phyloP scores from a whole-genome alignment of 2,329 filamentous ascomycete species.

The Arthrobotrys conoides region DNA sequence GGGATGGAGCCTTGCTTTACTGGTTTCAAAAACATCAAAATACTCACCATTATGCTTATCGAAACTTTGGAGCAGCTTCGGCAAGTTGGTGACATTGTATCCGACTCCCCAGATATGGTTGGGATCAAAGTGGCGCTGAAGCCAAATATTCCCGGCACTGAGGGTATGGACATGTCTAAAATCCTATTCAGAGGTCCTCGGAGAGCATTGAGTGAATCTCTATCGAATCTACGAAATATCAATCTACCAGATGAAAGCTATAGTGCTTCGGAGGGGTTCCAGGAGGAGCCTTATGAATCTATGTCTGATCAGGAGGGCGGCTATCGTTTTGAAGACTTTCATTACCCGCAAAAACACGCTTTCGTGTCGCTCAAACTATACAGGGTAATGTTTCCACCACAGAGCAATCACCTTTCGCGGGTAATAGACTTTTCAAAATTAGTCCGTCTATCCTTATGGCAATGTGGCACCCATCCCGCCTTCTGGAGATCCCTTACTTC shows the following conservation, averaged over 20 bases:
- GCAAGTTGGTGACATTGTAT: slow-evolving; percentile 60
- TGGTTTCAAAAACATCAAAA: slow-evolving; percentile 60
- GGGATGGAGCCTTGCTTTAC: slow-evolving; percentile 60
- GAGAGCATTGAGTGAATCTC: slow-evolving; percentile 52
- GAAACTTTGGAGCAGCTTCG: slow-evolving; percentile 56
- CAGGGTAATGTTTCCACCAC: slow-evolving; percentile 60
- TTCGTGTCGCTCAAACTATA: slow-evolving; percentile 60
- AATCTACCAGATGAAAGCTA: slow-evolving; percentile 60
- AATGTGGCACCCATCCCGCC: slow-evolving; percentile 57
- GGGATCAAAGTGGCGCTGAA: slow-evolving; percentile 61
- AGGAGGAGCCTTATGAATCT: slow-evolving; percentile 58
- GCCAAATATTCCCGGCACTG: slow-evolving; percentile 57
- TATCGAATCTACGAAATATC: slow-evolving; percentile 57
- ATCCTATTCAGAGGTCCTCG: slow-evolving; percentile 57
- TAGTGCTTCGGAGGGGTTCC: slow-evolving; percentile 58
- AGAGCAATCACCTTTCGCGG: slow-evolving; percentile 58
- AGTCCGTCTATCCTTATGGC: slow-evolving; percentile 57
- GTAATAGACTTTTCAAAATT: slow-evolving; percentile 60
- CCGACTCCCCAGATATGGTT: slow-evolving; percentile 60
- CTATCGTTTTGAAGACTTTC: slow-evolving; percentile 57
- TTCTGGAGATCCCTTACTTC: slow-evolving; percentile 60
- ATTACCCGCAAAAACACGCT: slow-evolving; percentile 60
- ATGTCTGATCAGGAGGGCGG: slow-evolving; percentile 56
- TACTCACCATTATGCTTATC: slow-evolving; percentile 60
- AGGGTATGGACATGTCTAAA: slow-evolving; percentile 61